Conservation (phyloP, 202 grass and related monocot species). For the Schoenoplectus tabernaemontani region DNA sequence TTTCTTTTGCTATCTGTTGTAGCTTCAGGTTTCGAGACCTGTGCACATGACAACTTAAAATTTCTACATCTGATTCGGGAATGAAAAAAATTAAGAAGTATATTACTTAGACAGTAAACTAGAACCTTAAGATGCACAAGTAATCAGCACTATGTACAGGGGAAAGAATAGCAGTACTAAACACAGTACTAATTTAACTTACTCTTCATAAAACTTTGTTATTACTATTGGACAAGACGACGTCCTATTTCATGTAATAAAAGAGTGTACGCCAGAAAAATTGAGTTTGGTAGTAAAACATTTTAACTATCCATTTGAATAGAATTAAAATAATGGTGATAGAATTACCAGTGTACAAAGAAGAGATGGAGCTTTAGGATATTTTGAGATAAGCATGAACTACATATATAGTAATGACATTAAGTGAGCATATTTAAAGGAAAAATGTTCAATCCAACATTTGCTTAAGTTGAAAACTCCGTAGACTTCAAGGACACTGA, state of each 20-base stretch:
- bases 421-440: neutral
- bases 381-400: constrained; percentile 76
- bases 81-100: neutral
- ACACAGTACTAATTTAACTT: neutral
- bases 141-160: neutral
- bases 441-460: neutral
- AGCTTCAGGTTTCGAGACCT: neutral
- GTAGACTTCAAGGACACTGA: neutral
- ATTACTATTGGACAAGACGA: neutral
- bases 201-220: neutral
- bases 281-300: neutral
- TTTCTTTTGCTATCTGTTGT: neutral
- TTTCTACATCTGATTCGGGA: neutral
- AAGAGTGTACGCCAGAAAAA: neutral
- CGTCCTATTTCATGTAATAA: neutral
- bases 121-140: neutral
- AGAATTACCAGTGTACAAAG: constrained; percentile 73
- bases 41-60: neutral
- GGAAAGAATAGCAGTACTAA: neutral
- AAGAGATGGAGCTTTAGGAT: constrained; percentile 31
- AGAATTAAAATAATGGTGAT: neutral
- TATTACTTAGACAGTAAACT: neutral
- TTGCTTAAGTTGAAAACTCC: neutral
- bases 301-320: neutral
- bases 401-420: constrained; percentile 25